phyloP scores from a whole-genome alignment of 116 monocot species.

The Dioscorea cayenensis region DNA sequence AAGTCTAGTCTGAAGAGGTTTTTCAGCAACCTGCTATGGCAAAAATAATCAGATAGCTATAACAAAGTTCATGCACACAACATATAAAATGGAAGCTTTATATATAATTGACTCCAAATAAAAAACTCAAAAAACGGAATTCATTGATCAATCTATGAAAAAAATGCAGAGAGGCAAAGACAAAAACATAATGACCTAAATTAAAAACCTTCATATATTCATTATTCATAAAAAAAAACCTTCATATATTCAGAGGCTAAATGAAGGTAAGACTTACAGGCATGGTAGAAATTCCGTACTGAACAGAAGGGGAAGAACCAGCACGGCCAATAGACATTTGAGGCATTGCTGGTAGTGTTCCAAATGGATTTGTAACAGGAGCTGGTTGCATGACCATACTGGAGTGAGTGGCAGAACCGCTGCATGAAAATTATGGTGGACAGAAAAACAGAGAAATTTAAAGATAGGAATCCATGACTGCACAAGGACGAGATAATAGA shows the following conservation, averaged over 20 bases:
- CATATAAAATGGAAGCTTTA: neutral
- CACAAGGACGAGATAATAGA: neutral
- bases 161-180: neutral
- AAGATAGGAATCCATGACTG: neutral
- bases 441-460: slow-evolving; percentile 6
- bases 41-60: neutral
- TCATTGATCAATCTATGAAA: neutral
- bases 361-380: slow-evolving; percentile 75
- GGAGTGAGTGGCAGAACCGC: slow-evolving; percentile 45
- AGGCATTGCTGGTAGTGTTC: slow-evolving; percentile 83
- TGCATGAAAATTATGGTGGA: slow-evolving; percentile 8
- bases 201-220: no score
- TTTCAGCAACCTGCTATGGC: slow-evolving; percentile 61
- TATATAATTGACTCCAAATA: neutral
- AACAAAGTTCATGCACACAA: neutral
- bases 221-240: no score
- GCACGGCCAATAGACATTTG: slow-evolving; percentile 75
- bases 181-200: neutral
- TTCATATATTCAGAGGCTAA: neutral
- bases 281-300: slow-evolving; percentile 97
- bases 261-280: slow-evolving; percentile 55
- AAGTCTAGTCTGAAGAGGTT: slow-evolving; percentile 45
- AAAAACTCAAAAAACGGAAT: neutral
- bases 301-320: slow-evolving; percentile 65
- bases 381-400: slow-evolving; percentile 64